phyloP scores from a whole-genome alignment of 2,329 filamentous ascomycete species.

The Neonectria magnoliae region DNA sequence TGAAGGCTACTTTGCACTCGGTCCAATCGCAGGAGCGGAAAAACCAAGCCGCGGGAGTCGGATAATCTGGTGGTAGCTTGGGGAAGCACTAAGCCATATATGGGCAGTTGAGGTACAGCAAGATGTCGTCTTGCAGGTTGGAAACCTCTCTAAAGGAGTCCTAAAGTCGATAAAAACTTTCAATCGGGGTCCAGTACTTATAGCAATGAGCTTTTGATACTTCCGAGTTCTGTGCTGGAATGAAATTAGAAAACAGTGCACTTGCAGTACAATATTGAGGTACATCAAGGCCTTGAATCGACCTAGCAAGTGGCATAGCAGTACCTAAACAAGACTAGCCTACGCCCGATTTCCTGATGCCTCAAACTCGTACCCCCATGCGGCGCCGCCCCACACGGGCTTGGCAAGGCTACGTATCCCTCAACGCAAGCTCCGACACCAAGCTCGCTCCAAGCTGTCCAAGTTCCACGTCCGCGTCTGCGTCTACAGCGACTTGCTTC shows the following conservation, averaged over 20 bases:
- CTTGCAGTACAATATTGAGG: background rate
- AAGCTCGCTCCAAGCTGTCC: conserved; percentile 42
- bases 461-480: conserved; percentile 30
- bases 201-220: background rate
- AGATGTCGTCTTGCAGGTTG: background rate
- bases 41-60: conserved; percentile 44
- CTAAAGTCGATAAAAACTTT: background rate
- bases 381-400: conserved; percentile 23
- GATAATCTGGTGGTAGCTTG: conserved; percentile 34
- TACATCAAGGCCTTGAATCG: background rate
- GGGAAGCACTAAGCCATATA: conserved; percentile 18
- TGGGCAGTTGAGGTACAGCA: background rate
- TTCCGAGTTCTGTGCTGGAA: background rate
- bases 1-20: conserved; percentile 8
- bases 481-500: conserved; percentile 28
- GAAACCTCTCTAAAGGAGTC: background rate
- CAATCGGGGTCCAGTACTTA: background rate
- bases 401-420: conserved; percentile 52
- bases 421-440: conserved; percentile 43
- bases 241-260: no score
- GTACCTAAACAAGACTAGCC: conserved; percentile 26
- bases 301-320: background rate
- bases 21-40: conserved; percentile 44
- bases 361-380: conserved; percentile 6
- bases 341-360: background rate